Percentiles rank a stretch among this genome's conserved stretches.
phyloP scores from a whole-genome alignment of 2,329 filamentous ascomycete species.

The Aureobasidium subglaciale region DNA sequence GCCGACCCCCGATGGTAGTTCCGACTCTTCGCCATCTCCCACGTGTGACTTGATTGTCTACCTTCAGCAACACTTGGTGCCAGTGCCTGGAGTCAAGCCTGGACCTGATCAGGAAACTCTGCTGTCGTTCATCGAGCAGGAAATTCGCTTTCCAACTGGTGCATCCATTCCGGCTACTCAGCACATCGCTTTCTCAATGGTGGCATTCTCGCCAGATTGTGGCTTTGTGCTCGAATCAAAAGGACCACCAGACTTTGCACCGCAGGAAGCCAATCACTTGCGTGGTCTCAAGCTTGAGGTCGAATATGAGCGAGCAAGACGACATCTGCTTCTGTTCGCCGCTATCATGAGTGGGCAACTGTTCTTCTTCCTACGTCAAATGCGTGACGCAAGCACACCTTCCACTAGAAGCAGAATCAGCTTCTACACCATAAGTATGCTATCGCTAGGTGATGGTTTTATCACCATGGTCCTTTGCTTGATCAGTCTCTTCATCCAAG shows the following conservation, averaged over 20 bases:
- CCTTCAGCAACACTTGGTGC: constrained; percentile 62
- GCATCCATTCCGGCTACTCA: constrained; percentile 46
- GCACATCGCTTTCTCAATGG: constrained; percentile 50
- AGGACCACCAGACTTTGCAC: constrained; percentile 48
- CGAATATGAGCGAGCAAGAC: constrained; percentile 39
- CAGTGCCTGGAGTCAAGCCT: constrained; percentile 11
- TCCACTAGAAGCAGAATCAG: constrained; percentile 58
- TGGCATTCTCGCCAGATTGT: constrained; percentile 59
- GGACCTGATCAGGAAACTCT: constrained; percentile 22
- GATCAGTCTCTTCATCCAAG: constrained; percentile 48
- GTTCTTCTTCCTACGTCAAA: constrained; percentile 52
- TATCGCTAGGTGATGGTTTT: constrained; percentile 56
- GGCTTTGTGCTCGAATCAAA: constrained; percentile 59
- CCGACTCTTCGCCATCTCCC: constrained; percentile 54
- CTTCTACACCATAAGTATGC: constrained; percentile 56
- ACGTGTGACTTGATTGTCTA: constrained; percentile 89
- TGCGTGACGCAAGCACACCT: constrained; percentile 58
- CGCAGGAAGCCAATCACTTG: constrained; percentile 46
- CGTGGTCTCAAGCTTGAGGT: constrained; percentile 52
- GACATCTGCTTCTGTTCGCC: constrained; percentile 47
- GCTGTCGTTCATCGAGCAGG: constrained; percentile 49
- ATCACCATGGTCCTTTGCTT: constrained; percentile 48
- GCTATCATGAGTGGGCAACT: constrained; percentile 47
- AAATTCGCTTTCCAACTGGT: constrained; percentile 53
- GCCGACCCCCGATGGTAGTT: constrained; percentile 53